phyloP scores from a whole-genome alignment of 2,329 filamentous ascomycete species.

The Tolypocladium pustulatum region DNA sequence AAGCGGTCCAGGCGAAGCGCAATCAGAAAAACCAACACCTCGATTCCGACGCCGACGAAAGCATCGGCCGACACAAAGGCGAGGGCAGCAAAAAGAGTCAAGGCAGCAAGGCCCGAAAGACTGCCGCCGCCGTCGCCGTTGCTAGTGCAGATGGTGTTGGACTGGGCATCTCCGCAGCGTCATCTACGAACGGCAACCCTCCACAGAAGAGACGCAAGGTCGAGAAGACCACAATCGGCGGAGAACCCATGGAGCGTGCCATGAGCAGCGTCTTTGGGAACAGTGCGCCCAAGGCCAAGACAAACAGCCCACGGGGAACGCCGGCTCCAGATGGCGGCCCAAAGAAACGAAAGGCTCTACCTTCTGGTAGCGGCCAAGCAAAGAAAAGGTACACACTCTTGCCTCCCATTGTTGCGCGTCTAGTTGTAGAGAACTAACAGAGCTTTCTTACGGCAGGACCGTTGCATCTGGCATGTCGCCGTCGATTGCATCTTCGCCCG shows the following conservation, averaged over 20 bases:
- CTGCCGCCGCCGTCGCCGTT: constrained; percentile 22
- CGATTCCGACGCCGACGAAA: constrained; percentile 74
- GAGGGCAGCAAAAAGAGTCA: constrained; percentile 50
- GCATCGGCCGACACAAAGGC: constrained; percentile 35
- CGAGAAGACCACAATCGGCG: constrained; percentile 51
- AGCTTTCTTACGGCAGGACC: constrained; percentile 18
- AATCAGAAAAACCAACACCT: constrained; percentile 57
- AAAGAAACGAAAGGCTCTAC: constrained; percentile 61
- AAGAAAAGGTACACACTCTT: constrained; percentile 62
- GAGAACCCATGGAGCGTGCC: constrained; percentile 54
- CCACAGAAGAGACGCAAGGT: constrained; percentile 71
- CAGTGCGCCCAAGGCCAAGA: constrained; percentile 44
- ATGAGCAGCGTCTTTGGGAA: constrained; percentile 46
- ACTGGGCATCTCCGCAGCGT: constrained; percentile 52
- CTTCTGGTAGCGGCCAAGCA: constrained; percentile 53
- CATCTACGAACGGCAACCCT: constrained; percentile 40
- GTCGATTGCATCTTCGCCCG: constrained; percentile 64
- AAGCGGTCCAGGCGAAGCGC: constrained; percentile 68
- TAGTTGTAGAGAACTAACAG: constrained; percentile 6
- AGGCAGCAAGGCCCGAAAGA: constrained; percentile 55
- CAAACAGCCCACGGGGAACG: constrained; percentile 57
- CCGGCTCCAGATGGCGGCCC: constrained; percentile 52
- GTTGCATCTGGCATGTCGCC: constrained; percentile 48
- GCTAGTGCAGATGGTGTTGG: constrained; percentile 40
- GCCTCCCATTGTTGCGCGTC: neutral